A percentile compares a stretch with the other conserved stretches of the same genome.
phyloP scores from a whole-genome alignment of 192 early-diverging fungal species.

The Phycomyces blakesleeanus region DNA sequence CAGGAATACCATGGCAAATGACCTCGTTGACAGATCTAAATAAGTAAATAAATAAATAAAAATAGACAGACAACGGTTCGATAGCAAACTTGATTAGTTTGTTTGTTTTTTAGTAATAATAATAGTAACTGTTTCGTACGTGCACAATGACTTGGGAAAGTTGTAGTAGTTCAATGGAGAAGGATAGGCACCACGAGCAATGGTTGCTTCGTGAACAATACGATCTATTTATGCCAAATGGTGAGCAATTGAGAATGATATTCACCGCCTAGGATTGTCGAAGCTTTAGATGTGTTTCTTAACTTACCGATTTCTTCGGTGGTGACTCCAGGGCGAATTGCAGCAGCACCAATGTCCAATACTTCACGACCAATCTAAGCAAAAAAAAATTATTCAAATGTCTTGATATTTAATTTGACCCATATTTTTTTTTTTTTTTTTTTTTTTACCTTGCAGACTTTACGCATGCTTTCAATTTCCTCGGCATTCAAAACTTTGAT shows the following conservation, averaged over 20 bases:
- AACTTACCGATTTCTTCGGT: conserved; percentile 80
- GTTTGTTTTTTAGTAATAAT: not conserved
- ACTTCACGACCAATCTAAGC: conserved; percentile 82
- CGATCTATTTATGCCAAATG: too few relatives aligned
- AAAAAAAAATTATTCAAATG: too few relatives aligned
- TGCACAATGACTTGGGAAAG: conserved; percentile 97
- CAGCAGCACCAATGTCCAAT: conserved; percentile 78
- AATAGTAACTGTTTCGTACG: conserved; percentile 42
- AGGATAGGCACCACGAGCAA: conserved; percentile 90
- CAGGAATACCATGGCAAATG: conserved; percentile 98
- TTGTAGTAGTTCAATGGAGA: conserved; percentile 95
- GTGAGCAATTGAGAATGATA: too few relatives aligned
- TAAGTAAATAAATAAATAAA: conserved; percentile 5
- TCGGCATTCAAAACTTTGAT: conserved; percentile 67
- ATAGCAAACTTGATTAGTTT: too few relatives aligned
- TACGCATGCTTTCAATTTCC: conserved; percentile 81
- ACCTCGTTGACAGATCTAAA: conserved; percentile 57
- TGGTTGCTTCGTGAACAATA: conserved; percentile 89
- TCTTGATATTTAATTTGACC: conserved; percentile 15
- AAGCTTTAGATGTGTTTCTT: not conserved
- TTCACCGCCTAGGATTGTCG: too few relatives aligned
- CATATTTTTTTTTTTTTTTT: conserved; percentile 15
- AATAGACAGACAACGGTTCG: too few relatives aligned
- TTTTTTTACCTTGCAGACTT: conserved; percentile 63
- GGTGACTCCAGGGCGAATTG: conserved; percentile 80